Percentiles rank a stretch among this genome's conserved stretches.
Evolutionary conservation across 148 eudicot genomes (phyloP).

Genomic region (Silene uniflora): DNA sequence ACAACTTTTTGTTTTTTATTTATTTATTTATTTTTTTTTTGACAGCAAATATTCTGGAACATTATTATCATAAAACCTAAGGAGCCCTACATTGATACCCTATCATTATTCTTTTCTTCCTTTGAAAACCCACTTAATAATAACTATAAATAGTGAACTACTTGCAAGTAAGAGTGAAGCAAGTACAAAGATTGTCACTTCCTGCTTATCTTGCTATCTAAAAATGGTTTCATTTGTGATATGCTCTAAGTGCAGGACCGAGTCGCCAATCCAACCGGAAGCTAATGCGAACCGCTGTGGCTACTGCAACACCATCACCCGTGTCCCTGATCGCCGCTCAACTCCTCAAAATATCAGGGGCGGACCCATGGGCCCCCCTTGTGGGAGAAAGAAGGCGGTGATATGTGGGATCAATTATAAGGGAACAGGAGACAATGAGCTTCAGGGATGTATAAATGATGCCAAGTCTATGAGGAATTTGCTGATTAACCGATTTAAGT

Average conservation of each 20-base stretch:
- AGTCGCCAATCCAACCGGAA: slow-evolving; percentile 65
- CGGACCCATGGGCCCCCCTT: slow-evolving; percentile 21
- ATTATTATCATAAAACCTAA: no score
- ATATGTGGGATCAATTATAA: slow-evolving; percentile 67
- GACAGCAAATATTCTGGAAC: no score
- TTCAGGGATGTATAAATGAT: slow-evolving; percentile 81
- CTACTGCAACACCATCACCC: slow-evolving; percentile 57
- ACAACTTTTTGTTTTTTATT: no score
- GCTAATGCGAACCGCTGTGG: slow-evolving; percentile 71
- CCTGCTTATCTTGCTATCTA: no score
- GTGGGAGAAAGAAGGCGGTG: slow-evolving; percentile 78
- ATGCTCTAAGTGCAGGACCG: slow-evolving; percentile 68
- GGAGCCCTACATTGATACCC: no score
- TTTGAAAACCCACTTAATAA: no score
- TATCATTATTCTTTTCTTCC: no score
- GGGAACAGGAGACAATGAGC: slow-evolving; percentile 40
- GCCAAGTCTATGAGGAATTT: slow-evolving; percentile 72
- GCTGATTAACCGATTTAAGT: slow-evolving; percentile 53
- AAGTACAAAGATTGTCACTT: neutral
- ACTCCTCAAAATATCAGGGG: slow-evolving; percentile 30
- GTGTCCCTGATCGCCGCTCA: slow-evolving; percentile 45
- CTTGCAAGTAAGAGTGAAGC: no score
- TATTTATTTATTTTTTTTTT: no score
- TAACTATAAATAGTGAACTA: no score
- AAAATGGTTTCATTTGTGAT: slow-evolving; percentile 41